These are phyloP conservation scores for Claviceps sp. DNA, from an alignment of 2,329 filamentous ascomycete species.

Conservation along the genomic window DNA sequence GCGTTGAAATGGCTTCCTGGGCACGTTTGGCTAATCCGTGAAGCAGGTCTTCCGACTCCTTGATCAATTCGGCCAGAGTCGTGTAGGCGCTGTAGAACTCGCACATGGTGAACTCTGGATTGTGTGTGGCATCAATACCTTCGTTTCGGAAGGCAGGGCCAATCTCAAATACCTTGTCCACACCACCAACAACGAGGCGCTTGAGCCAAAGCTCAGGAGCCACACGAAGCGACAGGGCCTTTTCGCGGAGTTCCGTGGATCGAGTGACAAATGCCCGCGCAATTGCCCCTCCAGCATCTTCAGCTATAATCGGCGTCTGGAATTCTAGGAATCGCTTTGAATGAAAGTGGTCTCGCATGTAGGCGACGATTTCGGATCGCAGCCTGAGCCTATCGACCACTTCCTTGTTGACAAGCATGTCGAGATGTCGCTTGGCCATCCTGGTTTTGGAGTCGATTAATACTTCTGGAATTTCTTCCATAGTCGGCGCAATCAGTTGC, in stretches of 20 bases:
- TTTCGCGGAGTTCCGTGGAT: conserved; percentile 62
- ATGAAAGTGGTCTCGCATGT: conserved; percentile 62
- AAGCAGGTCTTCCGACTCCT: conserved; percentile 61
- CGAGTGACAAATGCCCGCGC: conserved; percentile 76
- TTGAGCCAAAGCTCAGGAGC: conserved; percentile 95
- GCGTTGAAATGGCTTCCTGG: conserved; percentile 28
- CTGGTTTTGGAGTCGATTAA: conserved; percentile 59
- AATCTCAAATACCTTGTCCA: conserved; percentile 85
- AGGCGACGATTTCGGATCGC: conserved; percentile 60
- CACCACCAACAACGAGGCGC: conserved; percentile 74
- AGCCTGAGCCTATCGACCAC: conserved; percentile 58
- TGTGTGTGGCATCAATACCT: conserved; percentile 80
- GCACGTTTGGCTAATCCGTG: conserved; percentile 42
- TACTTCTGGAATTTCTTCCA: conserved; percentile 64
- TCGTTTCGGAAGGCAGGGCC: conserved; percentile 90
- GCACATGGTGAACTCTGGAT: conserved; percentile 94
- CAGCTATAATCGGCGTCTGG: conserved; percentile 76
- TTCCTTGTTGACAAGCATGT: conserved; percentile 64
- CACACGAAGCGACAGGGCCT: conserved; percentile 65
- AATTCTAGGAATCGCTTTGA: conserved; percentile 69
- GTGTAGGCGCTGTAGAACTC: conserved; percentile 90
- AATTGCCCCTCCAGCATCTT: conserved; percentile 71
- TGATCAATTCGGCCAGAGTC: conserved; percentile 61
- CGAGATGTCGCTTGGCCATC: conserved; percentile 68
- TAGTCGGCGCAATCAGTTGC: conserved; percentile 58